Percentiles rank a stretch among this genome's conserved stretches.
These are phyloP conservation scores for Lactarius psammicola DNA, from an alignment of 768 basidiomycete genomes.

Conservation along the genomic window DNA sequence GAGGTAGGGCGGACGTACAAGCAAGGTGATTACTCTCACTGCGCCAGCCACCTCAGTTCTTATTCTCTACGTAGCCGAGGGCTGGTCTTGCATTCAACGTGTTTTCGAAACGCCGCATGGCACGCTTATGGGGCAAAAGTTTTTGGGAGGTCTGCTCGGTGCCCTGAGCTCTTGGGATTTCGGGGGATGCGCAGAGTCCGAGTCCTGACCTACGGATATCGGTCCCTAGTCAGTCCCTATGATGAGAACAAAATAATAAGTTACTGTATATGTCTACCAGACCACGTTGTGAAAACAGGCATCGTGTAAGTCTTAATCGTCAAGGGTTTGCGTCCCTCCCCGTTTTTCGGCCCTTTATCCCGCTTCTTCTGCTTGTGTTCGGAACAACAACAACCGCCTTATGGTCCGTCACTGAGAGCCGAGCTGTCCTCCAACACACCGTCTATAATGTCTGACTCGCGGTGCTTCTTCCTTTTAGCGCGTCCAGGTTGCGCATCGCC, in stretches of 20 bases:
- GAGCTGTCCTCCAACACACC: background rate
- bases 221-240: background rate
- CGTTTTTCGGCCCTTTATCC: slow-evolving; percentile 8
- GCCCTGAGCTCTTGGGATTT: slow-evolving; percentile 8
- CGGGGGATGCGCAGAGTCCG: background rate
- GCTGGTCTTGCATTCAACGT: slow-evolving; percentile 16
- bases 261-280: slow-evolving; percentile 12
- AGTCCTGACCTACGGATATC: background rate
- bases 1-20: background rate
- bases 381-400: background rate
- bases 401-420: background rate
- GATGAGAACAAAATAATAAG: slow-evolving; percentile 14
- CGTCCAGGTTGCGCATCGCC: background rate
- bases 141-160: slow-evolving; percentile 5
- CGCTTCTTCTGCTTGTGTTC: slow-evolving; percentile 8
- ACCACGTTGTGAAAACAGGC: background rate
- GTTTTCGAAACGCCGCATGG: slow-evolving; percentile 22
- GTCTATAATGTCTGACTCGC: slow-evolving; percentile 32
- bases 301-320: background rate
- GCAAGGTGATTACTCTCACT: slow-evolving; percentile 3
- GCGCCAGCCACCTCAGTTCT: background rate
- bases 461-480: slow-evolving; percentile 37
- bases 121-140: slow-evolving; percentile 9
- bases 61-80: background rate
- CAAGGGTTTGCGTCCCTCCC: background rate